Conservation (phyloP, 768 basidiomycete species). For the Multifurca ochricompacta region DNA sequence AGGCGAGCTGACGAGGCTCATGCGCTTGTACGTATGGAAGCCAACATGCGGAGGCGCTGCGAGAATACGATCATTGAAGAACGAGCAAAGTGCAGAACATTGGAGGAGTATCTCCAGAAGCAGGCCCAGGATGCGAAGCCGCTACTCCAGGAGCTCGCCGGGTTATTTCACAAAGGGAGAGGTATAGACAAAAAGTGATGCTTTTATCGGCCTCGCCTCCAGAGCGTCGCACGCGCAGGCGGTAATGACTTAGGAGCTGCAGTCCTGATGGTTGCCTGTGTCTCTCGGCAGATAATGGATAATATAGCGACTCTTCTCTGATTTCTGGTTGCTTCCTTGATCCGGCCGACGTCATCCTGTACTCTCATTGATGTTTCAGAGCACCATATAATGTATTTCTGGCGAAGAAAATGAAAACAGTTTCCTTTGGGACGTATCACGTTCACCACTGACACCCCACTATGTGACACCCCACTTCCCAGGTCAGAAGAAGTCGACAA, state of each 20-base stretch:
- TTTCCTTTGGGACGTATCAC: not conserved
- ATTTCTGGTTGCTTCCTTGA: not conserved
- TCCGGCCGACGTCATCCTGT: not conserved
- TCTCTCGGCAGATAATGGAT: not conserved
- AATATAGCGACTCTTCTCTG: not conserved
- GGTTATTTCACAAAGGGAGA: constrained; percentile 4
- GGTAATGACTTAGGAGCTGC: not conserved
- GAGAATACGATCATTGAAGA: constrained; percentile 9
- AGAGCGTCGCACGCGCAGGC: not conserved
- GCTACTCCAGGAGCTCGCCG: constrained; percentile 9
- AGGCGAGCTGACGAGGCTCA: constrained; percentile 3
- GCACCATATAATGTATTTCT: too few relatives aligned
- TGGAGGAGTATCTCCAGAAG: constrained; percentile 4
- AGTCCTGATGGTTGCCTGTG: not conserved
- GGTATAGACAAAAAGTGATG: not conserved
- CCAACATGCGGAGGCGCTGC: constrained; percentile 3
- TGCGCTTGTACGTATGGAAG: constrained; percentile 7
- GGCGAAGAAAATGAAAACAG: not conserved
- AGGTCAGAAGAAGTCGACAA: constrained; percentile 27
- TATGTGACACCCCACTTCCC: not conserved
- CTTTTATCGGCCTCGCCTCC: not conserved
- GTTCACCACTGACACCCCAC: not conserved
- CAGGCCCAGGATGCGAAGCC: constrained; percentile 7
- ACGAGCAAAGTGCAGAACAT: constrained; percentile 1
- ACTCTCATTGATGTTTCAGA: not conserved